Conservation (phyloP, 495 filamentous ascomycete genomes). For the Cairneyella variabilis region DNA sequence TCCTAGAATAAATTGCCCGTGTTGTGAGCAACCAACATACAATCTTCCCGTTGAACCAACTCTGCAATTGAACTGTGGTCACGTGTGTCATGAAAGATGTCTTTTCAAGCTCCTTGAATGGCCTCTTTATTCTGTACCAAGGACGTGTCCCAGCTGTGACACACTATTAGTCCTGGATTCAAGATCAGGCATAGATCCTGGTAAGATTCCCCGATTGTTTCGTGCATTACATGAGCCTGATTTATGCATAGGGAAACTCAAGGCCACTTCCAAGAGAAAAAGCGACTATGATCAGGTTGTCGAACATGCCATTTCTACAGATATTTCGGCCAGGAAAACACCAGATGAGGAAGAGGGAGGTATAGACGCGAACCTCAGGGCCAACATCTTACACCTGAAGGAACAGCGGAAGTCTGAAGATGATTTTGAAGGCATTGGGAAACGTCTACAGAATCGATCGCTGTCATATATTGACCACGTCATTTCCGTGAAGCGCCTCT, state of each 20-base stretch:
- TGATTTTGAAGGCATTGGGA: neutral
- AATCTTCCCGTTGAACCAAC: neutral
- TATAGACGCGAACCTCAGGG: neutral
- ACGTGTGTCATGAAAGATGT: neutral
- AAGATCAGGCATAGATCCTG: conserved; percentile 1
- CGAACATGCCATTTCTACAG: neutral
- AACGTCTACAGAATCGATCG: conserved; percentile 2
- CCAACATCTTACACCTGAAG: neutral
- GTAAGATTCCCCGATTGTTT: conserved; percentile 1
- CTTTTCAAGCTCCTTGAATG: neutral
- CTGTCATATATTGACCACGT: conserved; percentile 7
- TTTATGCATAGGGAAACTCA: conserved; percentile 6
- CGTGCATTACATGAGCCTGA: neutral
- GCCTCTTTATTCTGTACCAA: neutral
- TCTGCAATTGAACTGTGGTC: neutral
- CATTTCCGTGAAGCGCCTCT: neutral
- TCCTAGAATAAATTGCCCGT: neutral
- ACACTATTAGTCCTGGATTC: neutral
- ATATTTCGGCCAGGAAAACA: neutral
- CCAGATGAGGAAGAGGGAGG: neutral
- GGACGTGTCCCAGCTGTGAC: neutral
- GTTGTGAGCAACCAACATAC: neutral
- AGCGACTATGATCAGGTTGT: neutral
- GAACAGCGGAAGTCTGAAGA: neutral
- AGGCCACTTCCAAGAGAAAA: neutral